phyloP scores from a whole-genome alignment of 441 rosid species.

The Euphorbia celastroides region DNA sequence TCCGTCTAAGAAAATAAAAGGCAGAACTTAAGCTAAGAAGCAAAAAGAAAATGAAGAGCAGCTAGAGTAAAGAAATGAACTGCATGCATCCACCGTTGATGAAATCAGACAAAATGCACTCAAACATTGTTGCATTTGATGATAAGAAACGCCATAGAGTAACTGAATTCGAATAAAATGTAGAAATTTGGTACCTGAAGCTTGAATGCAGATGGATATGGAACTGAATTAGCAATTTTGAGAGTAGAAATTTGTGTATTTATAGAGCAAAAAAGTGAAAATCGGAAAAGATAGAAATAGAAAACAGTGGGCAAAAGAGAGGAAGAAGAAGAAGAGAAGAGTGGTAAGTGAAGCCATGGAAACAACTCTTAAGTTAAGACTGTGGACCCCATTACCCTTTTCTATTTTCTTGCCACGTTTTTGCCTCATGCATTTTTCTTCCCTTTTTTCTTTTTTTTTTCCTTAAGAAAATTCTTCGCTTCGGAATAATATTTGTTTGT shows the following conservation, averaged over 20 bases:
- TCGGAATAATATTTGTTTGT: too few species aligned
- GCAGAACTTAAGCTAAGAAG: not conserved
- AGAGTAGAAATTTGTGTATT: not conserved
- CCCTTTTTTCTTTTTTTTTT: not conserved
- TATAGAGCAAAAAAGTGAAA: not conserved
- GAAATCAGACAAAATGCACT: not conserved
- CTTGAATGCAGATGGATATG: not conserved
- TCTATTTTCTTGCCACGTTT: conserved; percentile 31
- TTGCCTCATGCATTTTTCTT: conserved; percentile 27
- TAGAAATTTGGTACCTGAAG: too few species aligned
- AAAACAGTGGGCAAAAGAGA: not conserved
- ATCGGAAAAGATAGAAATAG: not conserved
- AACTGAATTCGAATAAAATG: not conserved
- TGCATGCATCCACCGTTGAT: not conserved
- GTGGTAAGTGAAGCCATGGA: conserved; percentile 23
- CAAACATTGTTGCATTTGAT: not conserved
- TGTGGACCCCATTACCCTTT: conserved; percentile 18
- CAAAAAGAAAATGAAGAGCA: too few species aligned
- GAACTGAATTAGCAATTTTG: not conserved
- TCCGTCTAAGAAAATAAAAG: too few species aligned
- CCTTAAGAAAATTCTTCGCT: not conserved
- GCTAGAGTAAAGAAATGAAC: too few species aligned
- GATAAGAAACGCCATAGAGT: not conserved
- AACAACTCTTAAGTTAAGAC: conserved; percentile 15
- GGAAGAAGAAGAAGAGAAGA: not conserved